Evolutionary conservation across 2,329 filamentous ascomycete species (phyloP), one percentile per base, ranked within the genome.

Genomic region (Fusarium staphyleae): DNA sequence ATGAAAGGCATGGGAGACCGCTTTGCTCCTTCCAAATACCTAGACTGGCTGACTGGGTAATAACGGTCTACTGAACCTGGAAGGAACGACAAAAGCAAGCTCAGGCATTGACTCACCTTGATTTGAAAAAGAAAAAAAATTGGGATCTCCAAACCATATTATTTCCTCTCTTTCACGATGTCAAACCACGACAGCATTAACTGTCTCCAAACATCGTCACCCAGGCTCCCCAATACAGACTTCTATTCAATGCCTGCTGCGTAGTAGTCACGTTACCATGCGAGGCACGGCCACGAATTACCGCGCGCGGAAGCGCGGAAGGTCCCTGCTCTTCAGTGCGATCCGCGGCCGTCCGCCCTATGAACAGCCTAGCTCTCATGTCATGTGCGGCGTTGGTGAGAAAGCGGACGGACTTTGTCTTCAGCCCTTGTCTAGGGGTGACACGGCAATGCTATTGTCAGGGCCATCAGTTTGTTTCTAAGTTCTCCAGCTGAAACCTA

Each of bases 241-340:
- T 24, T 5, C 9, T 24, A 24, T 24, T 24, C 22, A 24, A 8
- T 24, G 7, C 22, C 22, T 24, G n/a, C n/a, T n/a, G n/a, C n/a
- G n/a, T n/a, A n/a, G n/a, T n/a, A 13, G 11, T 30, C 13, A 12
- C 28, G n/a, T 9, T 6, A 6, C 39, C 48, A 62, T 35, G 39
- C 53, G 41, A 44, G 30, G 32, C 50, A 62, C 47, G n/a, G 54
- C 29, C 46, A 60, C 48, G 49, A 48, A 46, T 49, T 43, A 52
- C 45, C 30, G 44, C 28, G 43, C 28, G 43, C 46, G 46, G 56
- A 63, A 55, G 43, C 41, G 30, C 46, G 54, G 57, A 62, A 55
- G 14, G n/a, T 46, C 54, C 48, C 52, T 63, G 45, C 32, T 16
- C 42, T 46, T 34, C 37, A 49, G 46, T 30, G 34, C 37, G 46